Base-by-base conservation (phyloP, 1,284 basidiomycete genomes). In the Gomphus bonarii region DNA sequence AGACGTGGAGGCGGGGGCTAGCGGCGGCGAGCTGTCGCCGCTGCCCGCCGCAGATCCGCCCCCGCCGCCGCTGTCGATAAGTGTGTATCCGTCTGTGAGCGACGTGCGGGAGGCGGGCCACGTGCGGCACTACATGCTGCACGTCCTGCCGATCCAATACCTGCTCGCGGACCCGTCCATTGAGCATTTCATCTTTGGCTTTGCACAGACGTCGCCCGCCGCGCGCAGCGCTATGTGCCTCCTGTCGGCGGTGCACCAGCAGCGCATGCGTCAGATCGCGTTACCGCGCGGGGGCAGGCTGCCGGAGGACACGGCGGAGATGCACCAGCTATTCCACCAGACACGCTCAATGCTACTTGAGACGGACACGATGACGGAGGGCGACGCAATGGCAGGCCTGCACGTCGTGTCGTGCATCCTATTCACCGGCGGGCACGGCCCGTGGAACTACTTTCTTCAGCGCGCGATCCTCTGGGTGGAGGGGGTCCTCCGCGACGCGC, bases 371-470 rank as follows among this genome's bases (percentile, higher is more conserved):
- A 58, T 70, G 63, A 73, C 71, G 6, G 75, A 80, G 54, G 82
- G 82, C 42, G 84, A 86, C 62, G 87, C 87, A n/a, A 82, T 88
- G 69, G 82, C 85, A 0, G 82, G 84, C 3, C 71, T 90, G 22
- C 84, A 85, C 61, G 73, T 85, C 63, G 78, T 90, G 47, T 88
- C 85, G 10, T 76, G 80, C 44, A 81, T 82, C 69, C 77, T 89
- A 50, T 89, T 90, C 70, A 77, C 78, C 22, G 87, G 87, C 3
- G 88, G 87, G 0, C 69, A 73, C 12, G 87, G 86, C 3, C 67
- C 72, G 31, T 90, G 87, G 87, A 65, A 75, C n/a, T 60, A 71
- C 3, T 89, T 84, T 73, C 76, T 90, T 53, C 64, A 72, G 28
- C 71, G 84, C 50, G 82, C 83, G 12, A 75, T 74, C 60, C 58